These are phyloP conservation scores for Exophiala viscosa DNA, from an alignment of 2,329 filamentous ascomycete genomes.

Conservation along the genomic window DNA sequence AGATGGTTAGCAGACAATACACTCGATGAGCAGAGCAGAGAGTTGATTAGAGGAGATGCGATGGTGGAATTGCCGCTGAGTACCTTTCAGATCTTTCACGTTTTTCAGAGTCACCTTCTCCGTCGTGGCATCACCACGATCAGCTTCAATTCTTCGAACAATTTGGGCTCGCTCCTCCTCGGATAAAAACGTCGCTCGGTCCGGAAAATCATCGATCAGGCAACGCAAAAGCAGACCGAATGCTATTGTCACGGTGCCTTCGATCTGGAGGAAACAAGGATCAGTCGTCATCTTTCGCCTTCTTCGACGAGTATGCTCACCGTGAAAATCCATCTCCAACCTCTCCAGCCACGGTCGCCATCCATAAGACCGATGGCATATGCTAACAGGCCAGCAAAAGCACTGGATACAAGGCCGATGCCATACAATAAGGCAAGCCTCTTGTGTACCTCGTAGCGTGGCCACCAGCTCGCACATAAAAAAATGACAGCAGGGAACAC, in stretches of 20 bases:
- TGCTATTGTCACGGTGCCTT: conserved; percentile 28
- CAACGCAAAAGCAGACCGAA: conserved; percentile 27
- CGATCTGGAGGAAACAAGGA: conserved; percentile 7
- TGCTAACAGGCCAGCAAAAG: conserved; percentile 17
- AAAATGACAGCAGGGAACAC: not conserved
- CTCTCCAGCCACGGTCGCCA: conserved; percentile 25
- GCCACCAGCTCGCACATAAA: conserved; percentile 10
- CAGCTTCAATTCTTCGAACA: conserved; percentile 47
- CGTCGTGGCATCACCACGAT: conserved; percentile 52
- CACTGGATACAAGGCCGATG: conserved; percentile 10
- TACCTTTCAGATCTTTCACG: conserved; percentile 1
- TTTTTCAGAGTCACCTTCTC: conserved; percentile 47
- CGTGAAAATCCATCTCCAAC: conserved; percentile 31
- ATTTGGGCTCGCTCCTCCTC: conserved; percentile 25
- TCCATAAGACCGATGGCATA: conserved; percentile 16
- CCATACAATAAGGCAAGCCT: conserved; percentile 16
- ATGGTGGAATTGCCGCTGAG: no score
- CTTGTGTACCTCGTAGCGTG: conserved; percentile 21
- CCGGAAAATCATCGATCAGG: conserved; percentile 32
- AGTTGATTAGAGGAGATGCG: no score
- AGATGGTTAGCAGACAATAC: no score
- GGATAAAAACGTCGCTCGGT: conserved; percentile 24
- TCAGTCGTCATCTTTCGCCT: no score
- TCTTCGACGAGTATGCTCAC: conserved; percentile 4
- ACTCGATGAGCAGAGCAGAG: no score